Percentiles rank a stretch among this genome's conserved stretches.
Conservation (phyloP, 345 rosid species). For the Pistacia atlantica region DNA sequence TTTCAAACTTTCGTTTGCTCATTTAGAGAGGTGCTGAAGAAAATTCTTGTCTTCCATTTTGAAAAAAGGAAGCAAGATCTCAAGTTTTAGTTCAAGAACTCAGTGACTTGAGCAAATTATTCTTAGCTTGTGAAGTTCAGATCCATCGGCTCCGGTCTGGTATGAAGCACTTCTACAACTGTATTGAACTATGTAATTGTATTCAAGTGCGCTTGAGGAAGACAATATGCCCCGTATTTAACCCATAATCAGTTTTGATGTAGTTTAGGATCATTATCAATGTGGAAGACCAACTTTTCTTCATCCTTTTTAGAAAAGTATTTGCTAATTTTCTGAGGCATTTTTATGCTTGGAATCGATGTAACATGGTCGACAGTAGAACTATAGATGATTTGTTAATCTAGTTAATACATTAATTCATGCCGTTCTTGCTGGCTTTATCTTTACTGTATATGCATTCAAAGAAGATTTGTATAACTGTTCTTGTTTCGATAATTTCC, state of each 20-base stretch:
- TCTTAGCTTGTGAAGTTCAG: background rate
- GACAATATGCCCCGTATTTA: background rate
- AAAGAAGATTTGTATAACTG: background rate
- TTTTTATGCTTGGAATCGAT: constrained; percentile 14
- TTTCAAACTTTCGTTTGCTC: background rate
- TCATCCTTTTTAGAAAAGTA: background rate
- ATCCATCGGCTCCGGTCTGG: constrained; percentile 19
- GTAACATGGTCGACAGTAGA: constrained; percentile 18
- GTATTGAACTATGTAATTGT: constrained; percentile 10
- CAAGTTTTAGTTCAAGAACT: constrained; percentile 14
- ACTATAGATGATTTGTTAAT: constrained; percentile 1
- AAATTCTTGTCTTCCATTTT: constrained; percentile 6
- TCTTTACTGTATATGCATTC: background rate
- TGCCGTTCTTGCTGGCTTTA: background rate
- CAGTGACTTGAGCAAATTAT: background rate
- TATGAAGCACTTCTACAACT: constrained; percentile 11
- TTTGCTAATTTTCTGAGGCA: constrained; percentile 5
- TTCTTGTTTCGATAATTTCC: background rate
- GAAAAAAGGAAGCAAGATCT: constrained; percentile 7
- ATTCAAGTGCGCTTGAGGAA: constrained; percentile 2
- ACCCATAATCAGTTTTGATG: constrained; percentile 30
- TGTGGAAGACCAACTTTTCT: background rate
- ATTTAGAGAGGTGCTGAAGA: constrained; percentile 11
- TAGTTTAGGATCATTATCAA: constrained; percentile 21
- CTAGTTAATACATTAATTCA: background rate